A percentile compares a stretch with the other conserved stretches of the same genome.
These are phyloP conservation scores for Geranomyces variabilis DNA, from an alignment of 192 early-diverging fungal genomes.

Conservation along the genomic window DNA sequence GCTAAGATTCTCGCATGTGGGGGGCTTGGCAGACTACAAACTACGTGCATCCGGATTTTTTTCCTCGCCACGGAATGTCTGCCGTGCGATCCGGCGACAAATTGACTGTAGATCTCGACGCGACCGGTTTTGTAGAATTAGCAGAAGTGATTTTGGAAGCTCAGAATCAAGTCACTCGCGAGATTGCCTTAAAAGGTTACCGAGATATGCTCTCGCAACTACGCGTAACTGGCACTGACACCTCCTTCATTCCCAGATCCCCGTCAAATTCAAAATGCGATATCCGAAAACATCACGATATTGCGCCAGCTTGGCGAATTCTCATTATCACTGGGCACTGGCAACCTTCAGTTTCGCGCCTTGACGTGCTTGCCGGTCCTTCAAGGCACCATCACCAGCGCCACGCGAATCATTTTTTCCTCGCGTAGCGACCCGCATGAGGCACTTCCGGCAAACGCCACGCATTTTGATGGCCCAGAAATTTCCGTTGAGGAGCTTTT, in stretches of 20 bases:
- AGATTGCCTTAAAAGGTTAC: constrained; percentile 45
- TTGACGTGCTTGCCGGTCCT: constrained; percentile 68
- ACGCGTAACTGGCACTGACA: too few relatives aligned
- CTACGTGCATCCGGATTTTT: constrained; percentile 2
- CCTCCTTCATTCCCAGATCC: neutral
- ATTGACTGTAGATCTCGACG: neutral
- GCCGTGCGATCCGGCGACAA: neutral
- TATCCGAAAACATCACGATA: constrained; percentile 9
- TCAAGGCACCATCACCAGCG: constrained; percentile 61
- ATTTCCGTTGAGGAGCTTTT: neutral
- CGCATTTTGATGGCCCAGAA: neutral
- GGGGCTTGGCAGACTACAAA: neutral
- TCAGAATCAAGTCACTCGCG: constrained; percentile 54
- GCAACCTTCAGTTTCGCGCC: constrained; percentile 42
- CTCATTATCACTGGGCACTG: constrained; percentile 15
- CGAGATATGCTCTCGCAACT: too few relatives aligned
- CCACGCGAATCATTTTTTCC: constrained; percentile 61
- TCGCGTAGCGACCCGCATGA: neutral
- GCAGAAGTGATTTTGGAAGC: constrained; percentile 69
- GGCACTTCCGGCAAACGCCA: neutral
- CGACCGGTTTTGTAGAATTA: constrained; percentile 48
- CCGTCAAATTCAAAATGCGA: neutral
- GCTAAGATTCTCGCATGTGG: neutral
- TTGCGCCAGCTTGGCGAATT: constrained; percentile 7
- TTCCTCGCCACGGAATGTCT: neutral